These are phyloP conservation scores for Seiridium unicorne DNA, from an alignment of 2,329 filamentous ascomycete species.

Conservation along the genomic window DNA sequence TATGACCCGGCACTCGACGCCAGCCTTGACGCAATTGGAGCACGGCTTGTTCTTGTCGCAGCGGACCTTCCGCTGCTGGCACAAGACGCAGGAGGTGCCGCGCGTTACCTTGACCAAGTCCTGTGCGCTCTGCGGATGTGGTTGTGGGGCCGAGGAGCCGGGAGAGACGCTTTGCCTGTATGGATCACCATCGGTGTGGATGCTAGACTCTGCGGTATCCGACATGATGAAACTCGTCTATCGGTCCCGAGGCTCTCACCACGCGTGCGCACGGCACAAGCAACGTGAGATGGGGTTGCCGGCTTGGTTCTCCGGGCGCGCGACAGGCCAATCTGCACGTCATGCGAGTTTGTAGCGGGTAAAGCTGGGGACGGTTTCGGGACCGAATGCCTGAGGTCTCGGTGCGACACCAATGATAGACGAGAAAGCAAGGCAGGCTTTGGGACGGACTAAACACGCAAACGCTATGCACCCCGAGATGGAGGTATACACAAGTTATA, in stretches of 20 bases:
- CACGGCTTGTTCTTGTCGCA: conserved; percentile 74
- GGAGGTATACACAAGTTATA: background rate
- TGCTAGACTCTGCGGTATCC: conserved; percentile 12
- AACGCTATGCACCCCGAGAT: background rate
- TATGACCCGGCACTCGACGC: conserved; percentile 59
- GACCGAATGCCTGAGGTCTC: background rate
- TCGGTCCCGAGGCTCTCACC: conserved; percentile 16
- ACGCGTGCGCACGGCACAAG: conserved; percentile 26
- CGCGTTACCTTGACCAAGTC: conserved; percentile 53
- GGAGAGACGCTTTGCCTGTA: conserved; percentile 11
- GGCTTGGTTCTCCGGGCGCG: background rate
- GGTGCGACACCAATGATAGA: background rate
- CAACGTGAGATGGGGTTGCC: background rate
- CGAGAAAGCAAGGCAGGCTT: background rate
- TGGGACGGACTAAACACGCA: background rate
- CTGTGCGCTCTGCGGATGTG: conserved; percentile 29
- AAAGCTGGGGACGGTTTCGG: background rate
- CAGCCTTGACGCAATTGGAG: conserved; percentile 63
- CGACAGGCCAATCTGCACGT: background rate
- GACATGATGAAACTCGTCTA: conserved; percentile 35
- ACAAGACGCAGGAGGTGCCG: conserved; percentile 66
- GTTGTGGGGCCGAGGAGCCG: conserved; percentile 14
- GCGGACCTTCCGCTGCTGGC: conserved; percentile 74
- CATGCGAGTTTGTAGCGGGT: background rate
- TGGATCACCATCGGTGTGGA: conserved; percentile 10